Evolutionary conservation across 768 basidiomycete genomes (phyloP).

Genomic region (Multifurca ochricompacta): DNA sequence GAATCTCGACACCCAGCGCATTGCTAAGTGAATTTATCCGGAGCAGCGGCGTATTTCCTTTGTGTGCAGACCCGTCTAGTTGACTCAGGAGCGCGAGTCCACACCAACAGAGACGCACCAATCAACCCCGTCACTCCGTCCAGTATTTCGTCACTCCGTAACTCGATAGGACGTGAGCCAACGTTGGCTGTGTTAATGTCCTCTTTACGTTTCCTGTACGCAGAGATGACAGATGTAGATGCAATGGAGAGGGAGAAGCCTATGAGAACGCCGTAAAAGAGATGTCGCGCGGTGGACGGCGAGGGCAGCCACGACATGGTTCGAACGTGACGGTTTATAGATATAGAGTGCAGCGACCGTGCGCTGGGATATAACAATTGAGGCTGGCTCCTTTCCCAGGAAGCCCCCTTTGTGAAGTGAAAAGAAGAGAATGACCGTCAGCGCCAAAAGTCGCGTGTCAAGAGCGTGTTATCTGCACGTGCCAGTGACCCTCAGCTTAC

Average conservation of each 20-base stretch:
- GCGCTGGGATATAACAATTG: slow-evolving; percentile 7
- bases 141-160: slow-evolving; percentile 71
- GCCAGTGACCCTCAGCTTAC: background rate
- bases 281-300: slow-evolving; percentile 27
- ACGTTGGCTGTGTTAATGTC: slow-evolving; percentile 30
- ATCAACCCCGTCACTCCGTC: slow-evolving; percentile 79
- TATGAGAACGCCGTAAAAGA: slow-evolving; percentile 50
- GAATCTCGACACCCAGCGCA: slow-evolving; percentile 85
- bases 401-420: slow-evolving; percentile 1
- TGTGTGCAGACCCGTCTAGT: background rate
- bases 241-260: slow-evolving; percentile 75
- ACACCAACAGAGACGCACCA: slow-evolving; percentile 39
- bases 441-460: slow-evolving; percentile 10
- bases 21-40: slow-evolving; percentile 89
- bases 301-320: slow-evolving; percentile 24
- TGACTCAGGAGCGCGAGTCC: background rate
- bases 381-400: background rate
- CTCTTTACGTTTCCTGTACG: slow-evolving; percentile 44
- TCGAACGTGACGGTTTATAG: background rate
- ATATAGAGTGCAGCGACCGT: slow-evolving; percentile 10
- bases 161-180: slow-evolving; percentile 53
- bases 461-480: slow-evolving; percentile 9
- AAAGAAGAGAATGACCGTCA: no score
- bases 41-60: slow-evolving; percentile 92
- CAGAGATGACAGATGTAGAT: slow-evolving; percentile 52